Evolutionary conservation across 1,284 basidiomycete genomes (phyloP), one percentile per base, ranked within the genome.

Genomic region (Polyporus tsugae): DNA sequence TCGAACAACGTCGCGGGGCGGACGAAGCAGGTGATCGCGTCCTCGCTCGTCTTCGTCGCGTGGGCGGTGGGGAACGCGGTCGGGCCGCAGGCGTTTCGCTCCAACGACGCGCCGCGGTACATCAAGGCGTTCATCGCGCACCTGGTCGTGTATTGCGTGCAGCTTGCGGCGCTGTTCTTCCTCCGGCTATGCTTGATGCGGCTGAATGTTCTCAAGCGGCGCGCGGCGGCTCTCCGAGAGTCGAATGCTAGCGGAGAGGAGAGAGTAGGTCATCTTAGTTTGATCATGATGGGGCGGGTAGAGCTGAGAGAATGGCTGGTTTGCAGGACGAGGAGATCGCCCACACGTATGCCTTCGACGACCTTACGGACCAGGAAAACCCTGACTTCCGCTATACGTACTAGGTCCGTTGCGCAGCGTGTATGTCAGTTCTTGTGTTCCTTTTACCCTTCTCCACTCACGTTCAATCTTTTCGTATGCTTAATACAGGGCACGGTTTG

Each of bases 41-140:
- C 83, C 15, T 81, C 81, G 44, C 69, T 85, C 33, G 82, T 83
- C 42, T 86, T 85, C 72, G 79, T 82, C 62, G 81, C 84, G 5
- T 86, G 85, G 84, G 83, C 85, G 11, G 81, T 83, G 22, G 85
- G 85, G 39, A 86, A 86, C 74, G 84, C 85, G 9, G 78, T 85
- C 70, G 84, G 84, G 4, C 84, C 84, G 5, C 84, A 86, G 78
- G 84, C 86, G 2, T 87, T 87, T 77, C 82, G 81, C 39, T 78
- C 79, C 55, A 79, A 83, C 66, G 86, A 87, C 73, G 74, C 76
- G 0, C 86, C 86, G 29, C 81, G 83, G 35, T 87, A 87, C 72
- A 78, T 82, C 66, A 82, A 81, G 53, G 86, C 85, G 1, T 87
- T 86, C 70, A 77, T 84, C 39, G 83, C 79, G 1, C 87, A 88